Evolutionary conservation across 768 basidiomycete species (phyloP).

Genomic region (Pulveroboletus sp.): DNA sequence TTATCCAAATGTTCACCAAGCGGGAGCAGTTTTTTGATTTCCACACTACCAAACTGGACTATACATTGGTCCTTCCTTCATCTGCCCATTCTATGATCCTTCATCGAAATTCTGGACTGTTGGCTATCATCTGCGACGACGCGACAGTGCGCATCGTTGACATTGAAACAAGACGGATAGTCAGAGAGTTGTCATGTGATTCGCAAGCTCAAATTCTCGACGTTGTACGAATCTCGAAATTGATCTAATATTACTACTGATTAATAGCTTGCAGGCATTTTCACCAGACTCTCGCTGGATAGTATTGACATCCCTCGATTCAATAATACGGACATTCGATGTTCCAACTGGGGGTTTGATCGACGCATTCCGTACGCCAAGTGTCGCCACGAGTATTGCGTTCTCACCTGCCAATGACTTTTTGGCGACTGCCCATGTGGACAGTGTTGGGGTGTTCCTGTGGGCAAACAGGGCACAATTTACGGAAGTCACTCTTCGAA

Average conservation of each 20-base stretch:
- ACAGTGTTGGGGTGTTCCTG: conserved; percentile 91
- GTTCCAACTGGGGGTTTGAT: conserved; percentile 90
- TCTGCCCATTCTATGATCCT: conserved; percentile 65
- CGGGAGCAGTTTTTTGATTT: conserved; percentile 88
- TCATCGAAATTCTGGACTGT: conserved; percentile 79
- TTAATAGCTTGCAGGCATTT: conserved; percentile 58
- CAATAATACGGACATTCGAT: conserved; percentile 91
- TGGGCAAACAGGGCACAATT: conserved; percentile 99
- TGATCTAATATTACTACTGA: not conserved
- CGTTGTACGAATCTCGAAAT: conserved; percentile 49
- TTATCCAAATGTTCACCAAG: not conserved
- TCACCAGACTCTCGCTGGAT: conserved; percentile 96
- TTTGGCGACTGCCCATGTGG: conserved; percentile 90
- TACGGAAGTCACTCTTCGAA: conserved; percentile 74
- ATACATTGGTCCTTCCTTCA: conserved; percentile 64
- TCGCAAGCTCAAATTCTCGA: conserved; percentile 86
- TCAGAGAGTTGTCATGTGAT: conserved; percentile 77
- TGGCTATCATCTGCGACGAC: conserved; percentile 85
- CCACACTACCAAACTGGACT: conserved; percentile 71
- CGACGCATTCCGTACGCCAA: conserved; percentile 84
- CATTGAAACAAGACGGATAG: conserved; percentile 81
- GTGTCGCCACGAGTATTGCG: conserved; percentile 82
- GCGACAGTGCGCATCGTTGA: conserved; percentile 81
- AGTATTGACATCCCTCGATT: conserved; percentile 82
- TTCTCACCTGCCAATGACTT: conserved; percentile 97